Base-by-base conservation (phyloP, 1,139 yeast species). In the Kazachstania sp. region DNA sequence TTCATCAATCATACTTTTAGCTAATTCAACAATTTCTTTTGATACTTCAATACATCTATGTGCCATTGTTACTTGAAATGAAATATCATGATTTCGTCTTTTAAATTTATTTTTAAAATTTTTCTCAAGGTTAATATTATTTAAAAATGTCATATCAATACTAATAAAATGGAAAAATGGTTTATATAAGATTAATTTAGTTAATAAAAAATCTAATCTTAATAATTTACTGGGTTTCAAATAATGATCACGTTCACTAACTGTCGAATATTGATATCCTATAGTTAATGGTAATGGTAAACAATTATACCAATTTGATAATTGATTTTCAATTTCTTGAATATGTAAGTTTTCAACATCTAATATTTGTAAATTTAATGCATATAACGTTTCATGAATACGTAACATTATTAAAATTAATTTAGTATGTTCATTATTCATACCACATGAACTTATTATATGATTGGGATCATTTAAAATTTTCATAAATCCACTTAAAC, bases 11-110 rank as follows among this genome's bases (percentile, higher is more conserved):
- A 86, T 78, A 55, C 83, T 86, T 56, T 83, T 79, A 0, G 95
- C 87, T 50, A 86, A 66, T 55, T 80, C 78, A 29, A 87, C 86
- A 43, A 86, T 94, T 63, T 81, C 76, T 51, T 92, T 72, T 0
- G 95, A 88, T 8, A 84, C 85, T 53, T 83, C 80, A 45, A 87
- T 82, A 67, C 96, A 87, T 58, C 84, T 85, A 54, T 83, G 71
- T 0, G 95, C 95, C 59, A 55, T 51, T 4, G 46, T 34, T 13
- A 55, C 84, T 73, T 41, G 81, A 77, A 70, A 72, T 74, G 70
- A 56, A 52, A 50, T 48, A 16, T 45, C 47, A 23, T 9, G 28
- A 23, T 23, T 23, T 23, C 28, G 28, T 7, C 6, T 9, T 9
- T 9, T 23, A 7, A 9, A 23, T 23, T 7, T 7, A 7, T 7